Conservation (phyloP, 345 rosid species). For the Trapa incisa region DNA sequence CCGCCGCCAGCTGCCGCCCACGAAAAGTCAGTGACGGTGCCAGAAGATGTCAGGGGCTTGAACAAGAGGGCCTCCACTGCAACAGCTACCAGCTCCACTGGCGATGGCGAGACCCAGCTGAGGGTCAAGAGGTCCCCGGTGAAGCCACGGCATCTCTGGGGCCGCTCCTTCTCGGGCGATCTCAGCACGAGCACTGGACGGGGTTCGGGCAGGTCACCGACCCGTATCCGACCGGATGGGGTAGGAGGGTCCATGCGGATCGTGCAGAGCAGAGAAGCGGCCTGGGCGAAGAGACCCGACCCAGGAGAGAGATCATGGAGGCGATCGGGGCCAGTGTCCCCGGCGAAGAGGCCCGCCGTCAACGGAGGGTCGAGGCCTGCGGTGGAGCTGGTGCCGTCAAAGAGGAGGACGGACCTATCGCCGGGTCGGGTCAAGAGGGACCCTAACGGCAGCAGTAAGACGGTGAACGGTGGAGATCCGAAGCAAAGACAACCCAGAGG, state of each 20-base stretch:
- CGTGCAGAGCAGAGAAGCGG: conserved; percentile 7
- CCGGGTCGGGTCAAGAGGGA: conserved; percentile 9
- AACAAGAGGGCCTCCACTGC: not conserved
- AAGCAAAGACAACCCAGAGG: not conserved
- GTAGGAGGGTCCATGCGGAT: conserved; percentile 3
- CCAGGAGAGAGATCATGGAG: not conserved
- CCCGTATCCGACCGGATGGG: conserved; percentile 2
- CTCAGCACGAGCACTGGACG: not conserved
- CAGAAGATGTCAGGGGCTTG: not conserved
- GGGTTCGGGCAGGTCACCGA: conserved; percentile 1
- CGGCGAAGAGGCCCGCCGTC: not conserved
- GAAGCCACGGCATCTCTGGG: conserved; percentile 1
- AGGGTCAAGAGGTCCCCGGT: conserved; percentile 2
- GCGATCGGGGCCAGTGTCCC: not conserved
- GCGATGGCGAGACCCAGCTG: not conserved
- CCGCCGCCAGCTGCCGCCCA: not conserved
- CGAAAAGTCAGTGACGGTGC: conserved; percentile 2
- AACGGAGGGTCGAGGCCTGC: not conserved
- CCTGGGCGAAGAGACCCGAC: not conserved
- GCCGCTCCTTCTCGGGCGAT: conserved; percentile 2
- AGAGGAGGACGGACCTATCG: conserved; percentile 4
- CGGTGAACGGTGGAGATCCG: not conserved
- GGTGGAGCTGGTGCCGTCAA: not conserved
- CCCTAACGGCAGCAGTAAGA: conserved; percentile 1
- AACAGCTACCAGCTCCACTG: not conserved